Percentiles rank a stretch among this genome's conserved stretches.
Conservation (phyloP, 2,329 filamentous ascomycete genomes). For the Bipolaris victoriae region DNA sequence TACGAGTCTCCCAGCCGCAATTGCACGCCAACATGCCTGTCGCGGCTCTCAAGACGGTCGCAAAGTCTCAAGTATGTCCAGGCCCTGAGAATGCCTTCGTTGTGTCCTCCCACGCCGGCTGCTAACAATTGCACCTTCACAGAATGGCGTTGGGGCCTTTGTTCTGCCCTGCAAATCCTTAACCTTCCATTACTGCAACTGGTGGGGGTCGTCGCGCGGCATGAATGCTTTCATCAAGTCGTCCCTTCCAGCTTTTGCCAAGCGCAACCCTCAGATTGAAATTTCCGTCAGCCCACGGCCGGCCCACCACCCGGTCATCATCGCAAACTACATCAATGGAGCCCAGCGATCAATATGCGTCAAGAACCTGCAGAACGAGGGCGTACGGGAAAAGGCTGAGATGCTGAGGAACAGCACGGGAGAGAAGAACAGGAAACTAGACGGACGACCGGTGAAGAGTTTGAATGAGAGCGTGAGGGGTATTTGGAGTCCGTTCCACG, state of each 20-base stretch:
- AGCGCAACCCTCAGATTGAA: constrained; percentile 84
- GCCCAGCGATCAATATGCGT: constrained; percentile 85
- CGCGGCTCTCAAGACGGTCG: constrained; percentile 59
- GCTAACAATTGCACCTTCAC: constrained; percentile 21
- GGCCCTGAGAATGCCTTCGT: not conserved
- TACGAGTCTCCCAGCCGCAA: constrained; percentile 16
- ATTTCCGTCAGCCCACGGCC: constrained; percentile 90
- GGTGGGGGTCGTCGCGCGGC: constrained; percentile 87
- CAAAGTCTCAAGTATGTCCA: constrained; percentile 61
- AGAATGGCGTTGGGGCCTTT: constrained; percentile 98
- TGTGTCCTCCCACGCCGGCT: not conserved
- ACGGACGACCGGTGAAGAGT: constrained; percentile 64
- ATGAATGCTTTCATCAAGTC: constrained; percentile 91
- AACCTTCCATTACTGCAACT: constrained; percentile 97
- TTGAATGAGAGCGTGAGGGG: constrained; percentile 69
- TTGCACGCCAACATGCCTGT: constrained; percentile 53
- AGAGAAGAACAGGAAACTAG: constrained; percentile 68
- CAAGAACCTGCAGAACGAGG: constrained; percentile 78
- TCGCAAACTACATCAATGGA: constrained; percentile 92
- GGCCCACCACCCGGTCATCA: constrained; percentile 85
- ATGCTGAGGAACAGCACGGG: constrained; percentile 76
- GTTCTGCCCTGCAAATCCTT: constrained; percentile 96
- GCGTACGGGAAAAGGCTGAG: constrained; percentile 81
- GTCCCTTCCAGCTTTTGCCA: constrained; percentile 77
- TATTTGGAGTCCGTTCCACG: constrained; percentile 69